These are phyloP conservation scores for Piper longum DNA, from an alignment of 164 flowering plant species.

Conservation along the genomic window DNA sequence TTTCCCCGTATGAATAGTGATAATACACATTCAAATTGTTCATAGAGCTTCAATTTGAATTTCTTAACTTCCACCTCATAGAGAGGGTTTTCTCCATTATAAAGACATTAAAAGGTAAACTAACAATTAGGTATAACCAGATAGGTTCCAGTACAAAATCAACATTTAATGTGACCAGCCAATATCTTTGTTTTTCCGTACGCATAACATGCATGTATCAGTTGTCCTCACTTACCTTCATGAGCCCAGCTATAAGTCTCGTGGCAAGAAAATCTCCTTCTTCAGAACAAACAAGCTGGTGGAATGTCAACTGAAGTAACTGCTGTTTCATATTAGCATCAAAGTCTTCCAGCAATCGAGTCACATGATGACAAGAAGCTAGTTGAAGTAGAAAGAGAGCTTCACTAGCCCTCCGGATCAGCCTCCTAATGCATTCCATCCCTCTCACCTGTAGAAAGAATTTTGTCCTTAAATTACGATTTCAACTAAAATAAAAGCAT, in stretches of 20 bases:
- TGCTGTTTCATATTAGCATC: slow-evolving; percentile 40
- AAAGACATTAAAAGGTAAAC: too few species aligned
- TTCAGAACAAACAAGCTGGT: slow-evolving; percentile 85
- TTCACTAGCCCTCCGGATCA: slow-evolving; percentile 86
- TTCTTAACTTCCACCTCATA: too few species aligned
- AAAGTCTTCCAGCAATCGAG: slow-evolving; percentile 64
- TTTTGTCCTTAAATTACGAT: not conserved
- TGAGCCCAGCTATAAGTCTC: slow-evolving; percentile 69
- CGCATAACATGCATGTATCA: not conserved
- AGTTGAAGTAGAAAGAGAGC: slow-evolving; percentile 82
- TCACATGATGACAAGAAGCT: slow-evolving; percentile 74
- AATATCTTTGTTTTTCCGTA: too few species aligned
- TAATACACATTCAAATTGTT: too few species aligned
- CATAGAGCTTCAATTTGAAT: too few species aligned
- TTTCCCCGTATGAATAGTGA: too few species aligned
- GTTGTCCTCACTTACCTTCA: slow-evolving; percentile 56
- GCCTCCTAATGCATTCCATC: slow-evolving; percentile 87
- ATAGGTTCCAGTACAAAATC: too few species aligned
- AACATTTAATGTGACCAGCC: too few species aligned
- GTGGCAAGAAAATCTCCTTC: slow-evolving; percentile 90
- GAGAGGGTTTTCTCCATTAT: too few species aligned
- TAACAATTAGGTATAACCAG: too few species aligned
- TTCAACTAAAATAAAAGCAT: not conserved
- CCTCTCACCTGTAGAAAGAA: slow-evolving; percentile 64
- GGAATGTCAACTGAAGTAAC: slow-evolving; percentile 71